Percentiles rank a stretch among this genome's conserved stretches.
These are phyloP conservation scores for Lactarius sp. DNA, from an alignment of 768 basidiomycete species.

Conservation along the genomic window DNA sequence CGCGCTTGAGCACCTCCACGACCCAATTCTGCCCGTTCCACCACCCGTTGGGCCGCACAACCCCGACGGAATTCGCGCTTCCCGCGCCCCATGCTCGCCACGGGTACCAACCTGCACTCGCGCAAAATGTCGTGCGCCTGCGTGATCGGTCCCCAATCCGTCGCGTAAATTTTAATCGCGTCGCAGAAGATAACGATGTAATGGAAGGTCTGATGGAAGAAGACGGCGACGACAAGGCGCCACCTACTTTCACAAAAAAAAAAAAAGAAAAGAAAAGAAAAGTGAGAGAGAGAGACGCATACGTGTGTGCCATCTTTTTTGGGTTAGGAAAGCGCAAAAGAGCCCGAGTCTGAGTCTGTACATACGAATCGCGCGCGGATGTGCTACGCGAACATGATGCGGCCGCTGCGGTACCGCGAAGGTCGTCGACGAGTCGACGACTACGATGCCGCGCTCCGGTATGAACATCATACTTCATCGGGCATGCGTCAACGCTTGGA, in stretches of 20 bases:
- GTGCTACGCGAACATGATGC: background rate
- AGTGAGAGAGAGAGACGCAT: too few species aligned
- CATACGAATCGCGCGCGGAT: background rate
- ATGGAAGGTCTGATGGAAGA: too few species aligned
- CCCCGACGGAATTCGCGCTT: conserved; percentile 21
- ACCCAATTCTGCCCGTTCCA: conserved; percentile 28
- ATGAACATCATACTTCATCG: too few species aligned
- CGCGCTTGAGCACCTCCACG: conserved; percentile 24
- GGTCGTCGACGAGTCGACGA: too few species aligned
- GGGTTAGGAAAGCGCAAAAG: background rate
- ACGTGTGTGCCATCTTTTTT: too few species aligned
- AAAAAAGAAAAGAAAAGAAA: too few species aligned
- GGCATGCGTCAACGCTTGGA: too few species aligned
- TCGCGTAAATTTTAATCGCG: too few species aligned
- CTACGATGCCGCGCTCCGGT: background rate
- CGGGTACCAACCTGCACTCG: conserved; percentile 18
- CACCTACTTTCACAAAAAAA: too few species aligned
- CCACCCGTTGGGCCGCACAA: conserved; percentile 26
- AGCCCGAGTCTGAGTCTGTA: background rate
- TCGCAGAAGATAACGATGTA: too few species aligned
- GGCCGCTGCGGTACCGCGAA: background rate
- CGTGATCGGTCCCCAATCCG: conserved; percentile 25
- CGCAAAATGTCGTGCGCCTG: conserved; percentile 10
- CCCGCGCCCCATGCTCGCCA: conserved; percentile 15
- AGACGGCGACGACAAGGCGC: too few species aligned